Conservation (phyloP, 345 rosid genomes). For the Eucalyptus marginata region DNA sequence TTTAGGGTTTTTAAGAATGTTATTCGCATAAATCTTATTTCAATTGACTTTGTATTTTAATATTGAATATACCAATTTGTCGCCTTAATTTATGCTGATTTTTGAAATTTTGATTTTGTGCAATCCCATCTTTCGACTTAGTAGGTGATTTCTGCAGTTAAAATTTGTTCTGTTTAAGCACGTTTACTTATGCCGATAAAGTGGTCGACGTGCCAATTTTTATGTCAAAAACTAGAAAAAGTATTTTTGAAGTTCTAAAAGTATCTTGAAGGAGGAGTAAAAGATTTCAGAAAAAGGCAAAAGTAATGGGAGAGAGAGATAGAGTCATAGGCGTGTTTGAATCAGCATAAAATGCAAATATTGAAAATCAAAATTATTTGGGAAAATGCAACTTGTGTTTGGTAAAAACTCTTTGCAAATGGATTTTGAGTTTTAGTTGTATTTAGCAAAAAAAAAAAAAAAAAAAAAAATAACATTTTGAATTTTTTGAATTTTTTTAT, state of each 20-base stretch:
- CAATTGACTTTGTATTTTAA: background rate
- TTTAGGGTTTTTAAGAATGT: fast-evolving
- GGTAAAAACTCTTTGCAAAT: too few species aligned
- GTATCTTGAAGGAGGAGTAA: background rate
- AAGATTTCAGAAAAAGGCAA: background rate
- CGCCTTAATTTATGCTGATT: background rate
- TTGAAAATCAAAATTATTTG: too few species aligned
- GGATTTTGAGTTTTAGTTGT: too few species aligned
- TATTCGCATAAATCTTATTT: background rate
- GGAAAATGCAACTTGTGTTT: too few species aligned
- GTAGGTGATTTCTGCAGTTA: background rate
- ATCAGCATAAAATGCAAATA: too few species aligned
- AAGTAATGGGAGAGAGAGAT: background rate
- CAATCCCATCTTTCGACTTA: background rate
- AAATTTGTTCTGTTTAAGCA: too few species aligned
- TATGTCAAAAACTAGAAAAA: background rate
- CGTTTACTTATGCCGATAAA: too few species aligned
- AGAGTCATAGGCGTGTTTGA: background rate
- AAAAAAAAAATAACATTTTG: too few species aligned
- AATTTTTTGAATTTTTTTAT: too few species aligned
- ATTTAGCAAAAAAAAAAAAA: too few species aligned
- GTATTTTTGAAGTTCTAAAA: background rate
- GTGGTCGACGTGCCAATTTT: background rate
- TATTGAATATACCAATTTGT: background rate
- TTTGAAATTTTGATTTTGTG: too few species aligned